phyloP scores from a whole-genome alignment of 2,329 filamentous ascomycete species.

The Fusarium aywerte region DNA sequence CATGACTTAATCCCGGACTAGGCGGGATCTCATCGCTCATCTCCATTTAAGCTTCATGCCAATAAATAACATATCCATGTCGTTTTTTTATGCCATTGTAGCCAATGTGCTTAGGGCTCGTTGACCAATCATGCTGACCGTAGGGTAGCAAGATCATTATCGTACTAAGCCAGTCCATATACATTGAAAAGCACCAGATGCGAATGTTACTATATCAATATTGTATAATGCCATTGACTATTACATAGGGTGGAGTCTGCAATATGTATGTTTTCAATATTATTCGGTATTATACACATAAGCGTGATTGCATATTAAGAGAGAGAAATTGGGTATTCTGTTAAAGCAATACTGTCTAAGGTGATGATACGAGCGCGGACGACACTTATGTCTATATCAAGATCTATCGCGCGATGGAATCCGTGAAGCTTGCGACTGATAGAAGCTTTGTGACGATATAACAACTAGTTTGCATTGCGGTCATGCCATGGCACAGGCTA shows the following conservation, averaged over 20 bases:
- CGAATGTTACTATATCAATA: not conserved
- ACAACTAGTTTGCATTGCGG: not conserved
- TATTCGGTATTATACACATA: not conserved
- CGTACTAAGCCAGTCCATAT: not conserved
- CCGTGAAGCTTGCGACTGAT: not conserved
- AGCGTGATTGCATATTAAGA: not conserved
- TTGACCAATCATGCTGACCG: not conserved
- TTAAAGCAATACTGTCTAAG: not conserved
- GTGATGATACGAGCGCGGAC: not conserved
- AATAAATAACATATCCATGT: not conserved
- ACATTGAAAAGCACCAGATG: not conserved
- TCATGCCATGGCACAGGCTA: not conserved
- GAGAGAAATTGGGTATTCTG: not conserved
- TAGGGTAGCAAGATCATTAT: slow-evolving; percentile 7
- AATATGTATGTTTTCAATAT: not conserved
- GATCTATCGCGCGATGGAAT: not conserved
- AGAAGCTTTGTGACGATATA: not conserved
- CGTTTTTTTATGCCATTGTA: not conserved
- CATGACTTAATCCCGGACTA: slow-evolving; percentile 9
- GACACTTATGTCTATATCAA: not conserved
- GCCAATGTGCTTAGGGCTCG: not conserved
- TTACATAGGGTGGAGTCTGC: not conserved
- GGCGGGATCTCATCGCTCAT: slow-evolving; percentile 10
- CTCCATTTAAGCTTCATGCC: slow-evolving; percentile 7
- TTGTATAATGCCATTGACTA: not conserved